Evolutionary conservation across 768 basidiomycete genomes (phyloP), one percentile per base, ranked within the genome.

Genomic region (Sistotremastrum suecicum): DNA sequence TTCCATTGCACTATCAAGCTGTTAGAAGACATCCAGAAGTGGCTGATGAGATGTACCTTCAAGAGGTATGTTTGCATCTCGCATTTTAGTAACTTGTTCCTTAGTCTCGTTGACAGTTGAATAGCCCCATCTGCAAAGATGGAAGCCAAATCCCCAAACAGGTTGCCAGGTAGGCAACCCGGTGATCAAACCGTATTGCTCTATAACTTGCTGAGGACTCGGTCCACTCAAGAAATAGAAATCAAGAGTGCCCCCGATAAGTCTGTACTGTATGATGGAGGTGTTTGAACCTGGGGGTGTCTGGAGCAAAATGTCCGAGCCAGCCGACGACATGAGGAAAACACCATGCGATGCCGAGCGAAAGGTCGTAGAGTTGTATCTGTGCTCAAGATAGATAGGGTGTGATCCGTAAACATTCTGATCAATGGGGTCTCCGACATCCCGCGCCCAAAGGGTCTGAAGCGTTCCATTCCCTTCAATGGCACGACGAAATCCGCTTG

Each of bases 81-180:
- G 68, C 83, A 71, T 84, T 51, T 61, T 71, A 32, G 56, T 57
- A 43, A 78, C 75, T 12, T 73, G 68, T 42, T 70, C 67, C 32
- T 65, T 65, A 6, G 76, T 77, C 51, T 80, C 77, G 45, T 65
- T 71, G 12, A 84, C 53, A 51, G 73, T 64, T 32, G 54, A 45
- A 48, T 72, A 75, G 3, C 74, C 74, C 70, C 70, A 77, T 47
- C 71, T 70, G 64, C 79, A 80, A 10, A 83, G 68, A 49, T 88
- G 83, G 65, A 83, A 83, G 5, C 84, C 83, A 55, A 86, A 82
- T 4, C 75, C 76, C 80, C 82, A 87, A 35, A 67, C 66, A 2
- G 83, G 83, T 56, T 78, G 76, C 74, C 80, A 78, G 32, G 72
- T 74, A 3, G 84, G 81, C 36, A 73, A 63, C 3, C 83, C 83